These are phyloP conservation scores for Podospora conica DNA, from an alignment of 495 filamentous ascomycete species.

Conservation along the genomic window DNA sequence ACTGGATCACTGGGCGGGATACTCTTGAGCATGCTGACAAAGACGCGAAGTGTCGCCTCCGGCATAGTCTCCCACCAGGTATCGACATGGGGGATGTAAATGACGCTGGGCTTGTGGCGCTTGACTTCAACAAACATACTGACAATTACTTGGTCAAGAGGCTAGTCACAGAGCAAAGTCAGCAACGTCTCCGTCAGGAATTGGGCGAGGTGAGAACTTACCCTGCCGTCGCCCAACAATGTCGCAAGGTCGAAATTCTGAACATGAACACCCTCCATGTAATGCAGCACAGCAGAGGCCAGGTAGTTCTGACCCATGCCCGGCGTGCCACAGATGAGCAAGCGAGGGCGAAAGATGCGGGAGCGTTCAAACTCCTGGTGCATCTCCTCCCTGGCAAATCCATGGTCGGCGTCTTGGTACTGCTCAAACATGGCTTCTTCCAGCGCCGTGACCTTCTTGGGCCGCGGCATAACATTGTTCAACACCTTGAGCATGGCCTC, in stretches of 20 bases:
- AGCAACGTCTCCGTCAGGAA: conserved; percentile 15
- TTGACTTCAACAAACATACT: conserved; percentile 87
- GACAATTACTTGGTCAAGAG: conserved; percentile 79
- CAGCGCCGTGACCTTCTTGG: conserved; percentile 77
- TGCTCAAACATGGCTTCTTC: conserved; percentile 95
- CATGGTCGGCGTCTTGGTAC: conserved; percentile 62
- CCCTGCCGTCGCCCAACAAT: conserved; percentile 55
- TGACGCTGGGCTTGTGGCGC: conserved; percentile 90
- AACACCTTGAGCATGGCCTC: conserved; percentile 57
- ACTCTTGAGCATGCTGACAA: conserved; percentile 67
- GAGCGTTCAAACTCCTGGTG: conserved; percentile 86
- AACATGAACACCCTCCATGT: conserved; percentile 89
- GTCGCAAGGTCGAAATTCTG: conserved; percentile 92
- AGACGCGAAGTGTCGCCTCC: conserved; percentile 60
- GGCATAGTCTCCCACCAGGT: conserved; percentile 72
- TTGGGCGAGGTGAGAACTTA: conserved; percentile 21
- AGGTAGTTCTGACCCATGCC: conserved; percentile 97
- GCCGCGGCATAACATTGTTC: conserved; percentile 73
- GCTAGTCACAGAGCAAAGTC: conserved; percentile 33
- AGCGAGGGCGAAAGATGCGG: conserved; percentile 79
- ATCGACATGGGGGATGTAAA: conserved; percentile 87
- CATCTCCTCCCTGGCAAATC: conserved; percentile 79
- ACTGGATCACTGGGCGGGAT: conserved; percentile 84
- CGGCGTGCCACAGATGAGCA: conserved; percentile 67
- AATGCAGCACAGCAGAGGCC: conserved; percentile 75